A percentile compares a stretch with the other conserved stretches of the same genome.
Conservation (phyloP, 306 rosid species). For the Acacia confusa region DNA sequence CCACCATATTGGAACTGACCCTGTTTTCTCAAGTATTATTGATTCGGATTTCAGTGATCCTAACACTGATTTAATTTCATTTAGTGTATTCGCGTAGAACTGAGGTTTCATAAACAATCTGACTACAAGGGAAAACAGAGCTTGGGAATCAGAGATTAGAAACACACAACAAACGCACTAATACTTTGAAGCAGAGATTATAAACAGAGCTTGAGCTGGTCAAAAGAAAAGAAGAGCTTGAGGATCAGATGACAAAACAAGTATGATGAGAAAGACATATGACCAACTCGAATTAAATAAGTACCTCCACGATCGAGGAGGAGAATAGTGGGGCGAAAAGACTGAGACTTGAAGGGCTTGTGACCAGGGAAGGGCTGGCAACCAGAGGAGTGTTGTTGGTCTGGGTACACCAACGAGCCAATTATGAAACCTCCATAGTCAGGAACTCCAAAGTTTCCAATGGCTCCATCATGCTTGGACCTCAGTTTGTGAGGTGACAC, state of each 20-base stretch:
- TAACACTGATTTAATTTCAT: not conserved
- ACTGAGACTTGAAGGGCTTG: conserved; percentile 60
- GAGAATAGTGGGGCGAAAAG: conserved; percentile 58
- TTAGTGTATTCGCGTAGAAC: not conserved
- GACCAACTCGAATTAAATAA: too few relatives aligned
- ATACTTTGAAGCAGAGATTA: not conserved
- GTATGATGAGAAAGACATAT: too few relatives aligned
- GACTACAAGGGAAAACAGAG: not conserved
- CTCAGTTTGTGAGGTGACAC: conserved; percentile 55
- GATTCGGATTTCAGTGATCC: not conserved
- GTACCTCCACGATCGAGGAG: conserved; percentile 96
- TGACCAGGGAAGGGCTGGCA: conserved; percentile 73
- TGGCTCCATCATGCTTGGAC: conserved; percentile 69
- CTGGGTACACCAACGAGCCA: conserved; percentile 72
- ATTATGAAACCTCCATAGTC: conserved; percentile 83
- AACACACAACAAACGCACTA: not conserved
- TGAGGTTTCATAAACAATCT: not conserved
- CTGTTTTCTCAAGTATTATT: not conserved
- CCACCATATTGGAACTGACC: not conserved
- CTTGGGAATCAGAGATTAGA: not conserved
- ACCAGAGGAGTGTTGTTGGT: conserved; percentile 40
- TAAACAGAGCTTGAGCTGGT: not conserved
- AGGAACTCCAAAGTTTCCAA: conserved; percentile 88
- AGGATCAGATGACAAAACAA: too few relatives aligned
- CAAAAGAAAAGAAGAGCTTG: too few relatives aligned